Percentiles rank a stretch among this genome's conserved stretches.
Conservation (phyloP, 495 filamentous ascomycete species). For the Neurospora sp. region DNA sequence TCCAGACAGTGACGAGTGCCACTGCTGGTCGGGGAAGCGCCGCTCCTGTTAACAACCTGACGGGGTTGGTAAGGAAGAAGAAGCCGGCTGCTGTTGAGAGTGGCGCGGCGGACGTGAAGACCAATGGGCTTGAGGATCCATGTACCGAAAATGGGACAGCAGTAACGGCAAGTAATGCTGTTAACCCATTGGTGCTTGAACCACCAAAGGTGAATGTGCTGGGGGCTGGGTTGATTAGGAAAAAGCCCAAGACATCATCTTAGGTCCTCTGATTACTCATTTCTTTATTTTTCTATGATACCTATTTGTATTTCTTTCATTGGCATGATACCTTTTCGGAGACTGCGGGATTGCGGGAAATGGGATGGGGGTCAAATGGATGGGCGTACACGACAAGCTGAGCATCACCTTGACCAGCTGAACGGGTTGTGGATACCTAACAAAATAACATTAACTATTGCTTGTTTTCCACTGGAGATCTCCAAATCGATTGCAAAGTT, state of each 20-base stretch:
- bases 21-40: slow-evolving; percentile 1
- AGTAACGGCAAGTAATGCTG: neutral
- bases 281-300: neutral
- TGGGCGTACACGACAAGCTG: neutral
- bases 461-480: neutral
- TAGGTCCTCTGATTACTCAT: neutral
- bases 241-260: slow-evolving; percentile 47
- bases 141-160: neutral
- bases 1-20: slow-evolving; percentile 4
- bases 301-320: neutral
- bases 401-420: neutral
- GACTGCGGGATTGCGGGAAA: neutral
- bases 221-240: slow-evolving; percentile 49
- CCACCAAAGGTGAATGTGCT: slow-evolving; percentile 47
- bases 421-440: neutral
- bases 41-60: slow-evolving; percentile 22
- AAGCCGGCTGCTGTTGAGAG: slow-evolving; percentile 1
- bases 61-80: slow-evolving; percentile 31
- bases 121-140: neutral
- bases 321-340: neutral
- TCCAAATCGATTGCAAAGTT: neutral
- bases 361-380: neutral
- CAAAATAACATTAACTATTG: too few species aligned
- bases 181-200: neutral
- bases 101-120: slow-evolving; percentile 4